Percentiles rank a stretch among this genome's conserved stretches.
Evolutionary conservation across 352 stramenopile genomes (phyloP).

Genomic region (Phytophthora colocasiae): DNA sequence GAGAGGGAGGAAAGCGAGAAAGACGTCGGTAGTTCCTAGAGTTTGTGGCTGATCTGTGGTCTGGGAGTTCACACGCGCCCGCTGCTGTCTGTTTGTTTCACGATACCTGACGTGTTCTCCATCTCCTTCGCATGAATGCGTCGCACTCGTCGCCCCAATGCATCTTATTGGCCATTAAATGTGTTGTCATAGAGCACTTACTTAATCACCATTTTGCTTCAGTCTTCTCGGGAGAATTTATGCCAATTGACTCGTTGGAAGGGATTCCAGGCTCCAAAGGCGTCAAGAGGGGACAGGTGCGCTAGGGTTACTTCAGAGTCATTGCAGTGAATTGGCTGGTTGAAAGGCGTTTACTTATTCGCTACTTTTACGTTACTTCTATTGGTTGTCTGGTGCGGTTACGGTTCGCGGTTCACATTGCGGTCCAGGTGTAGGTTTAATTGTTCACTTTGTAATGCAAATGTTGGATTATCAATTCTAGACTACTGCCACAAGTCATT

Average conservation of each 20-base stretch:
- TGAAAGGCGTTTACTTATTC: slow-evolving; percentile 65
- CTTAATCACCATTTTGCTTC: slow-evolving; percentile 92
- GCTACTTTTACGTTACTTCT: slow-evolving; percentile 14
- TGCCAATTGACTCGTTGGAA: slow-evolving; percentile 74
- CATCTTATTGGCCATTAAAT: not conserved
- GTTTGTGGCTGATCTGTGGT: slow-evolving; percentile 20
- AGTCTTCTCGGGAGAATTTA: slow-evolving; percentile 91
- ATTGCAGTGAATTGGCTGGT: slow-evolving; percentile 77
- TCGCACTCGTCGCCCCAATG: slow-evolving; percentile 2
- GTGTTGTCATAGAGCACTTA: slow-evolving; percentile 52
- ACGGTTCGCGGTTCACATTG: slow-evolving; percentile 24
- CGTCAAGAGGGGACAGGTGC: slow-evolving; percentile 18
- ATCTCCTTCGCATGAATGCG: not conserved
- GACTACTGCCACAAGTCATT: not conserved
- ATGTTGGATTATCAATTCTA: not conserved
- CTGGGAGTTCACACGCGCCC: not conserved
- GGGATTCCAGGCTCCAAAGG: slow-evolving; percentile 16
- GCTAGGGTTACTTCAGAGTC: slow-evolving; percentile 58
- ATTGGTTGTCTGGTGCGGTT: slow-evolving; percentile 1
- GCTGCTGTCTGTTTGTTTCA: slow-evolving; percentile 5
- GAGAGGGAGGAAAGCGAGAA: slow-evolving; percentile 1
- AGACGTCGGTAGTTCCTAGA: not conserved
- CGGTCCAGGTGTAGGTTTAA: slow-evolving; percentile 7
- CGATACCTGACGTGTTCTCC: not conserved
- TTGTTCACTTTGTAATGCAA: not conserved